Evolutionary conservation across 805 yeast genomes (phyloP), one percentile per base, ranked within the genome.

Genomic region (Groenewaldozyma tartarivorans): DNA sequence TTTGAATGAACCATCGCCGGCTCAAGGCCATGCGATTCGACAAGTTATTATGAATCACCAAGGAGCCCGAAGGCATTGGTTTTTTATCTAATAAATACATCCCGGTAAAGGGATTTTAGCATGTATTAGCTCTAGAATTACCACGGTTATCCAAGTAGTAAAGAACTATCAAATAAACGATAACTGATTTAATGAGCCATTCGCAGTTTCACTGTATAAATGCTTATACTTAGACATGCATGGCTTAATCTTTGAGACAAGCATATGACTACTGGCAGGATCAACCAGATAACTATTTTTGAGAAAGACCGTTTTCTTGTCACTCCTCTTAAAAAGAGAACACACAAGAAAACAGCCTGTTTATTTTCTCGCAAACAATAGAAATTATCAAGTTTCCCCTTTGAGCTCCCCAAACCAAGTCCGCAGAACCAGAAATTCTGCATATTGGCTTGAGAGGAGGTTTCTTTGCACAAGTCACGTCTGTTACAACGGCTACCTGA

Each of bases 261-360:
- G 70, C 70, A 66, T 66, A 66, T 63, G 68, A 66, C 68, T 66
- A 66, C 69, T 65, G 69, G 69, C 68, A 65, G 69, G 69, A 66
- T 65, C 69, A 66, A 66, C 69, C 68, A 64, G 68, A 61, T 64
- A 65, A 64, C 60, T 56, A 50, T 47, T 49, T 38, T 43, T 11
- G 26, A 18, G 32, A 24, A 34, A 30, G 35, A 30, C 13, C 26
- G 19, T 16, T 22, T 27, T 17, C 26, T 20, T n/a, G 7, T 6
- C 9, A n/a, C n/a, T n/a, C n/a, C 20, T 19, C 18, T 6, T 9
- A 34, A 6, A 7, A 11, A 11, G 6, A 9, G 20, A 34, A 34
- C 5, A 17, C 20, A 13, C 36, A 13, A 9, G 11, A 17, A 15
- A 34, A 17, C 24, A 16, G 24, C n/a, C 6, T 13, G n/a, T 9